A percentile compares a stretch with the other conserved stretches of the same genome.
Evolutionary conservation across 352 stramenopile species (phyloP).

Genomic region (Phytophthora sp.): DNA sequence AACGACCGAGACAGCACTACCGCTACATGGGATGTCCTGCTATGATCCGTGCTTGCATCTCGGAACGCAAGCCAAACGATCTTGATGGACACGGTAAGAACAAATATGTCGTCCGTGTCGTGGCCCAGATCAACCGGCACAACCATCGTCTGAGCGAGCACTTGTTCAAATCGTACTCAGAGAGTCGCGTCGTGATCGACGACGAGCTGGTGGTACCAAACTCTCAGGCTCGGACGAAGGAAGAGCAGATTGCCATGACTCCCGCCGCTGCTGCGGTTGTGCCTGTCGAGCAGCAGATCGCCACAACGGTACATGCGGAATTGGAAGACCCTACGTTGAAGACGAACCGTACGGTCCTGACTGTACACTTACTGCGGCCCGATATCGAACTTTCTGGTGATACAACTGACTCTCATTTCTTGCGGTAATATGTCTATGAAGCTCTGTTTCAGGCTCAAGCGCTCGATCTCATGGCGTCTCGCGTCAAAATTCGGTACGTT

Average conservation of each 20-base stretch:
- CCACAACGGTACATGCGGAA: conserved; percentile 30
- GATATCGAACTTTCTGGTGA: conserved; percentile 14
- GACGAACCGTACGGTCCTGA: conserved; percentile 43
- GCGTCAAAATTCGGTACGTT: conserved; percentile 65
- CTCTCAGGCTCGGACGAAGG: conserved; percentile 50
- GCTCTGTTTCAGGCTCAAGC: conserved; percentile 64
- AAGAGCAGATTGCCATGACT: conserved; percentile 39
- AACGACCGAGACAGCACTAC: conserved; percentile 81
- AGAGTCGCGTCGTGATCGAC: conserved; percentile 87
- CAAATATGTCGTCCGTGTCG: conserved; percentile 86
- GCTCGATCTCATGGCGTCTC: conserved; percentile 65
- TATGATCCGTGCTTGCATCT: conserved; percentile 87
- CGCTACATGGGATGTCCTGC: conserved; percentile 84
- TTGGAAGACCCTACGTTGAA: conserved; percentile 71
- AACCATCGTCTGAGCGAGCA: conserved; percentile 88
- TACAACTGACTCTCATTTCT: no score
- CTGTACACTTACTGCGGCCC: background rate
- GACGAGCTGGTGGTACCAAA: conserved; percentile 72
- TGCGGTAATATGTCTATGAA: conserved; percentile 28
- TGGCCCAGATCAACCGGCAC: conserved; percentile 87
- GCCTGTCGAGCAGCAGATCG: conserved; percentile 46
- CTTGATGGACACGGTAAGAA: conserved; percentile 57
- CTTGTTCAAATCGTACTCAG: conserved; percentile 87
- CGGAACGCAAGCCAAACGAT: conserved; percentile 65
- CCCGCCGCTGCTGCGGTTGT: conserved; percentile 20